phyloP scores from a whole-genome alignment of 805 yeast genomes.

The Candida khao-thaluensis region DNA sequence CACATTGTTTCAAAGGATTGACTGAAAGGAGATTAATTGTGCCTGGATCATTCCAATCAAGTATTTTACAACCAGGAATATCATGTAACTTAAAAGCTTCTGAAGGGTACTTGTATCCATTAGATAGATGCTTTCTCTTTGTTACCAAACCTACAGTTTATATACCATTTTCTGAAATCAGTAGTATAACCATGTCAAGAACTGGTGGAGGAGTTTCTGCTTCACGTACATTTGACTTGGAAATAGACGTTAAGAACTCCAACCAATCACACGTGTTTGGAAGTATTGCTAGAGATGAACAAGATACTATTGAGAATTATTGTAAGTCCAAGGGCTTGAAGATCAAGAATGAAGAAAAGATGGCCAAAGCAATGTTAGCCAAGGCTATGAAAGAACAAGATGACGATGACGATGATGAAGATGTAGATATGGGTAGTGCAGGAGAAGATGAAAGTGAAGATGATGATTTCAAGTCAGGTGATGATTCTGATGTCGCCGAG shows the following conservation, averaged over 20 bases:
- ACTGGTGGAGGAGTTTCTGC: slow-evolving; percentile 74
- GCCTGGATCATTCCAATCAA: slow-evolving; percentile 79
- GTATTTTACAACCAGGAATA: slow-evolving; percentile 79
- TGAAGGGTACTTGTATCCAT: slow-evolving; percentile 91
- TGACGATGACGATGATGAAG: slow-evolving; percentile 49
- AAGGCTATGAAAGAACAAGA: slow-evolving; percentile 66
- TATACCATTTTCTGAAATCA: slow-evolving; percentile 81
- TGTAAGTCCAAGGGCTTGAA: slow-evolving; percentile 73
- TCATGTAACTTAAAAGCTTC: slow-evolving; percentile 91
- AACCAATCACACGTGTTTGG: slow-evolving; percentile 77
- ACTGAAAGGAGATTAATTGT: slow-evolving; percentile 81
- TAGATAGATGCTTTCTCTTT: slow-evolving; percentile 87
- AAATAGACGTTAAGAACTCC: slow-evolving; percentile 65
- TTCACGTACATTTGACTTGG: slow-evolving; percentile 90
- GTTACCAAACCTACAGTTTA: slow-evolving; percentile 92
- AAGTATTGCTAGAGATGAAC: slow-evolving; percentile 87
- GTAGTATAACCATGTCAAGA: slow-evolving; percentile 78
- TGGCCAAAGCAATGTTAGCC: slow-evolving; percentile 78
- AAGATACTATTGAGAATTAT: slow-evolving; percentile 70
- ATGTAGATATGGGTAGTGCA: slow-evolving; percentile 61
- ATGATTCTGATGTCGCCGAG: slow-evolving; percentile 75
- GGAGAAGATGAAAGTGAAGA: slow-evolving; percentile 70
- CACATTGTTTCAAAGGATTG: slow-evolving; percentile 86
- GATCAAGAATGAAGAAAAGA: slow-evolving; percentile 85
- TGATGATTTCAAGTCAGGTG: slow-evolving; percentile 74